A percentile compares a stretch with the other conserved stretches of the same genome.
These are phyloP conservation scores for Ophiosphaerella korrae DNA, from an alignment of 2,329 filamentous ascomycete genomes.

Conservation along the genomic window DNA sequence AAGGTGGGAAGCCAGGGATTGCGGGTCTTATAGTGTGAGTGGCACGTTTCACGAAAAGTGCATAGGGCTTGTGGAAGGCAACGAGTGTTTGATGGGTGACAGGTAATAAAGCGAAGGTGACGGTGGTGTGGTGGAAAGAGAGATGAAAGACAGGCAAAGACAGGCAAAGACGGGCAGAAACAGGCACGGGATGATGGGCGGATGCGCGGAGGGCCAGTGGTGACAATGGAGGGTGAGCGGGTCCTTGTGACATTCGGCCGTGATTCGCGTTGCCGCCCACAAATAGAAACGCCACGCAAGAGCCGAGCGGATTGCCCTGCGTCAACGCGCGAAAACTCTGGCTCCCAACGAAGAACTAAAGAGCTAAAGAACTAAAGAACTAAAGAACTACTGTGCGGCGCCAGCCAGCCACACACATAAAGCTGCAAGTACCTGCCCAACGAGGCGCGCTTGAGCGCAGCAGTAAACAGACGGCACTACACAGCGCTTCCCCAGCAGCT, in stretches of 20 bases:
- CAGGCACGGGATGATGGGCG: background rate
- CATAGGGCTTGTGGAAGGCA: conserved; percentile 2
- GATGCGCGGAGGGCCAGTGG: background rate
- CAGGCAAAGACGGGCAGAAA: background rate
- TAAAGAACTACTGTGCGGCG: no score
- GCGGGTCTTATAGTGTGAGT: conserved; percentile 16
- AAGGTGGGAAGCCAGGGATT: background rate
- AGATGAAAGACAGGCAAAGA: background rate
- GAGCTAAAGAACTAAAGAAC: no score
- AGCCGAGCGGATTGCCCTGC: background rate
- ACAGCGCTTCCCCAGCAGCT: no score
- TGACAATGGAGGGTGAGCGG: background rate
- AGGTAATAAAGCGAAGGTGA: background rate
- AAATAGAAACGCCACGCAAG: background rate
- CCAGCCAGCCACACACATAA: no score
- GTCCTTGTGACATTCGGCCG: background rate
- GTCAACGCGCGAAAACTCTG: conserved; percentile 7
- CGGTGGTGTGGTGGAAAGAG: background rate
- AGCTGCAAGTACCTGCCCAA: no score
- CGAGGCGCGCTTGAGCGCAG: no score
- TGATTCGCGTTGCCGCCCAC: background rate
- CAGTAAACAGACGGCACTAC: no score
- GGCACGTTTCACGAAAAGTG: conserved; percentile 27
- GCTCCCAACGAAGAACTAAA: conserved; percentile 14
- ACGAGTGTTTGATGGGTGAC: conserved; percentile 7